Conservation (phyloP, 2,329 filamentous ascomycete genomes). For the Alternaria brassicae region DNA sequence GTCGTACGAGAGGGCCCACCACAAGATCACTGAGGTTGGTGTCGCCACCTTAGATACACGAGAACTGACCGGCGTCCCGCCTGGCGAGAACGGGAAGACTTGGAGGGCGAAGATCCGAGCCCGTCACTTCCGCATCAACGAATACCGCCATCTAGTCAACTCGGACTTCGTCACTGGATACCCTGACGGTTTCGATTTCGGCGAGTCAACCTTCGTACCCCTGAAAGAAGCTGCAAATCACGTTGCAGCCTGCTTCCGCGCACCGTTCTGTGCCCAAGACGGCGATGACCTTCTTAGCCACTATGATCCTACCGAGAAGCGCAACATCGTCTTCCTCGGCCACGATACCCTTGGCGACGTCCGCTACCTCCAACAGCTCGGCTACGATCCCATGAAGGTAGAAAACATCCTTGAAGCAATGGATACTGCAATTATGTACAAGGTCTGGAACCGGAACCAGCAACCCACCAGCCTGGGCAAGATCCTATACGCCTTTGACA, state of each 20-base stretch:
- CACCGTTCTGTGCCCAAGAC: conserved; percentile 57
- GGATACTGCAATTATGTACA: conserved; percentile 78
- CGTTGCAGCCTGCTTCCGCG: conserved; percentile 63
- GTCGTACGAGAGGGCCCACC: conserved; percentile 72
- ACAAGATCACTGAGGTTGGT: conserved; percentile 82
- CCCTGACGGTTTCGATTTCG: conserved; percentile 78
- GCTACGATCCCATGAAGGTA: conserved; percentile 65
- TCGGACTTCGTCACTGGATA: conserved; percentile 72
- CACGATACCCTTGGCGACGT: conserved; percentile 76
- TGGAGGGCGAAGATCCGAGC: conserved; percentile 74
- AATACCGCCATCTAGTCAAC: conserved; percentile 73
- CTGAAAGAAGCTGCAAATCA: conserved; percentile 54
- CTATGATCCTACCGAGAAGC: conserved; percentile 44
- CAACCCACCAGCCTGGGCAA: conserved; percentile 64
- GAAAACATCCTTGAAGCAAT: conserved; percentile 67
- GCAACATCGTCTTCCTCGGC: conserved; percentile 78
- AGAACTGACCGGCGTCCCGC: conserved; percentile 62
- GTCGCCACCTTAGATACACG: conserved; percentile 79
- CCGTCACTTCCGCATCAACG: conserved; percentile 78
- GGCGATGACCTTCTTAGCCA: conserved; percentile 2
- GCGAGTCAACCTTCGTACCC: conserved; percentile 63
- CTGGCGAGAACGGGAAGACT: conserved; percentile 66
- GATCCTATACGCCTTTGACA: conserved; percentile 70
- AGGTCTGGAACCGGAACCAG: conserved; percentile 63
- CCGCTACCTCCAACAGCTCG: conserved; percentile 69